These are phyloP conservation scores for Nicotiana benthamiana DNA, from an alignment of 257 asterid genomes.

Conservation along the genomic window DNA sequence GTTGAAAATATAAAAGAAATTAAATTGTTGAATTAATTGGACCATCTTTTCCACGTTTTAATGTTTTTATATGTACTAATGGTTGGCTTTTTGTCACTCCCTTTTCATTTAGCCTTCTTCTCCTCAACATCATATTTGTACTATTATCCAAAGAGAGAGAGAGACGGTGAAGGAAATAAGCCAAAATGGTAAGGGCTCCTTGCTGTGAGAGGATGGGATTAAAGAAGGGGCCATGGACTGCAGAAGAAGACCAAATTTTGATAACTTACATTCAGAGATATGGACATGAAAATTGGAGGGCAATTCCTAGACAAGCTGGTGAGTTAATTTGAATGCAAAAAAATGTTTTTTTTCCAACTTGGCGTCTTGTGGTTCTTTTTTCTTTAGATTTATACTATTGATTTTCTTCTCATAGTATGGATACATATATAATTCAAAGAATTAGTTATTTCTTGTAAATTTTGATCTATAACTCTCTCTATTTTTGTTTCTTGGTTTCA, in stretches of 20 bases:
- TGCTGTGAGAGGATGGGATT: slow-evolving; percentile 38
- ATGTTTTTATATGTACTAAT: neutral
- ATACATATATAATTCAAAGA: neutral
- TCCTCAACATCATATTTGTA: neutral
- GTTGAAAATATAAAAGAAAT: neutral
- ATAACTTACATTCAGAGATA: slow-evolving; percentile 17
- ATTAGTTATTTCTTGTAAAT: neutral
- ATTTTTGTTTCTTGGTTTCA: neutral
- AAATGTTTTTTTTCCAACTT: neutral
- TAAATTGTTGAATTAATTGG: neutral
- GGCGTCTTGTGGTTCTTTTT: neutral
- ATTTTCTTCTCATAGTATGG: too few species aligned
- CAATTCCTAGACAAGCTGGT: slow-evolving; percentile 36
- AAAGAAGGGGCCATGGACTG: slow-evolving; percentile 38
- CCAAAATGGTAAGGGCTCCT: slow-evolving; percentile 27
- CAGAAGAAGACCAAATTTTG: slow-evolving; percentile 32
- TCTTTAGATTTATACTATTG: neutral
- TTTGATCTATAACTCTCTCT: neutral
- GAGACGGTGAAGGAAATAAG: neutral
- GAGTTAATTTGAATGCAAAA: neutral
- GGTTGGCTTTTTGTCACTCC: neutral
- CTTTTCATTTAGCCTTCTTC: neutral
- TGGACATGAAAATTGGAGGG: slow-evolving; percentile 42
- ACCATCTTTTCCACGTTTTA: slow-evolving; percentile 5
- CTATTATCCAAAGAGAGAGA: neutral